Evolutionary conservation across 139 green algal species (phyloP), one percentile per base, ranked within the genome.

Genomic region (Chlorella sp.): DNA sequence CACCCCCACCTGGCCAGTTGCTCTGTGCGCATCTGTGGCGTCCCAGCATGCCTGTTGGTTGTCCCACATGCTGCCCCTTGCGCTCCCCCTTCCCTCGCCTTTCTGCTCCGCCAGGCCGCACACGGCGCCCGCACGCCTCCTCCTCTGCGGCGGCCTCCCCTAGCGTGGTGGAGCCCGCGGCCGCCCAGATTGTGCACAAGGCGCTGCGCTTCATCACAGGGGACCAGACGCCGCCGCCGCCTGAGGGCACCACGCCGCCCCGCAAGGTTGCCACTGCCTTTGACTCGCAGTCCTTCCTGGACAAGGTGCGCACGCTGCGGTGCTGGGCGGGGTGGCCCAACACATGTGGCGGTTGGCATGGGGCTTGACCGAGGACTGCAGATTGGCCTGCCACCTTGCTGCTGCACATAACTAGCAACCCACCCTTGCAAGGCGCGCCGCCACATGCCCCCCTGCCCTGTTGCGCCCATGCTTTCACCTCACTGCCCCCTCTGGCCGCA

Each of bases 121-220:
- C 25, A 26, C 70, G 39, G 26, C 70, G 39, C 26, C 70, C 34
- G 39, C 39, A 75, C 51, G 51, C 51, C 51, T 2, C 9, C 51
- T 60, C 51, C 51, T 38, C 55, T 13, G 21, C 56, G n/a, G n/a
- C 25, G 0, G 51, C 51, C 51, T 60, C 51, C 51, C 51, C 51
- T 9, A 60, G 51, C 51, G 51, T 60, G 51, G 74, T 88, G 32
- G 74, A 88, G 62, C 78, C 85, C 34, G 76, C 85, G 5, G 67
- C 85, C 26, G 65, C 80, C 11, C 85, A 88, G 44, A 79, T 88
- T 21, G 80, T 88, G 55, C 20, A 82, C 78, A 85, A 85, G 55
- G 78, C 85, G 32, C 71, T 88, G 30, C 41, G 51, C 41, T 85
- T 74, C 44, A 81, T 88, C 36, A 83, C 69, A 1, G 56, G 32